phyloP scores from a whole-genome alignment of 73 alveolate species.

The Tetrahymena elliotti region DNA sequence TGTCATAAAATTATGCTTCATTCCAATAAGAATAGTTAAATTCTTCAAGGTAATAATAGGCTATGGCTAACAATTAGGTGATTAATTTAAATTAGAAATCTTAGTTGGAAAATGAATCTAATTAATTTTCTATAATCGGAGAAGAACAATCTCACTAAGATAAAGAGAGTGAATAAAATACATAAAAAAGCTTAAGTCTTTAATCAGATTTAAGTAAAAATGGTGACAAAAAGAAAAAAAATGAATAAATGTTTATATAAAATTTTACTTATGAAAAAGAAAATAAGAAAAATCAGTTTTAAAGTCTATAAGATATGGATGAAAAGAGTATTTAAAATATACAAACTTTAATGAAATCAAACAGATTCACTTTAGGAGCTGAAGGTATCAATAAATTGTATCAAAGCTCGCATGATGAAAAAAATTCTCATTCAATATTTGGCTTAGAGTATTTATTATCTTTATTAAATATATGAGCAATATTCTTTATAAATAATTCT shows the following conservation, averaged over 20 bases:
- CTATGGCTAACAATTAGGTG: not conserved
- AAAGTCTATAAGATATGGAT: not conserved
- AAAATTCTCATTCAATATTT: not conserved
- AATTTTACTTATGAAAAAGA: not conserved
- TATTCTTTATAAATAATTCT: not conserved
- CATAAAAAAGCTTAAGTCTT: not conserved
- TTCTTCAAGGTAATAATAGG: not conserved
- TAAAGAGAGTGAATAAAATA: not conserved
- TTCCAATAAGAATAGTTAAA: not conserved
- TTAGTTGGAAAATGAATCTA: not conserved
- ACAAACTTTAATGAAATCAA: not conserved
- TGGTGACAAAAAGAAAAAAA: not conserved
- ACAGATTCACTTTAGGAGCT: not conserved
- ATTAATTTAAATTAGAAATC: not conserved
- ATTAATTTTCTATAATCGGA: not conserved
- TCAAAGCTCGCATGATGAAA: not conserved
- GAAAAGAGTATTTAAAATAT: not conserved
- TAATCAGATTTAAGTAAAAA: not conserved
- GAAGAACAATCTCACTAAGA: not conserved
- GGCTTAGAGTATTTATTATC: not conserved
- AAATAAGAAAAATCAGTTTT: not conserved
- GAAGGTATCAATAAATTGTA: not conserved
- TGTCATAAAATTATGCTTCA: not conserved
- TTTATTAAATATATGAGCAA: not conserved
- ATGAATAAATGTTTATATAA: not conserved